phyloP scores from a whole-genome alignment of 768 basidiomycete genomes.

The Lepiota brunneoincarnata region DNA sequence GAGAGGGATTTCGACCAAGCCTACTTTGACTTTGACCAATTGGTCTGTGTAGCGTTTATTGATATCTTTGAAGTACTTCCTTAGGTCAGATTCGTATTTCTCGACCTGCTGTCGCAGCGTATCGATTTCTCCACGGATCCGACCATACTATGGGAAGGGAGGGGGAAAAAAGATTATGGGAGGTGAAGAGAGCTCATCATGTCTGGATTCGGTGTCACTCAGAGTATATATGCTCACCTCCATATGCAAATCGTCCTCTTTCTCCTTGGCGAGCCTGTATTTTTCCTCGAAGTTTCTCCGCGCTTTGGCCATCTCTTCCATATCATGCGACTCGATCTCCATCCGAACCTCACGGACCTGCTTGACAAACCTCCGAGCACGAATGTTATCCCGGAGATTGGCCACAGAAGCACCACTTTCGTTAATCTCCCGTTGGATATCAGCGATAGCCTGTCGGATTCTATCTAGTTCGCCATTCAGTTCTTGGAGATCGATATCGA shows the following conservation, averaged over 20 bases:
- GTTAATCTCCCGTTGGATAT: conserved; percentile 76
- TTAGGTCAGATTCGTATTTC: conserved; percentile 65
- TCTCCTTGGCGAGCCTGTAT: conserved; percentile 68
- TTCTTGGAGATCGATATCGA: conserved; percentile 34
- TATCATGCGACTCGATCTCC: conserved; percentile 73
- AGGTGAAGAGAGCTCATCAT: neutral
- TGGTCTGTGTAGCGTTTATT: conserved; percentile 87
- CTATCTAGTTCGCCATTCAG: conserved; percentile 35
- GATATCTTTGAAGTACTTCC: conserved; percentile 78
- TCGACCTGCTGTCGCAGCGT: conserved; percentile 67
- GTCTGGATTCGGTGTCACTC: neutral
- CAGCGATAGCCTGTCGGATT: conserved; percentile 42
- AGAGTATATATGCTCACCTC: conserved; percentile 42
- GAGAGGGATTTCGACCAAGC: conserved; percentile 8
- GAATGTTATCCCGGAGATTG: conserved; percentile 80
- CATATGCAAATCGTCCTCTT: conserved; percentile 68
- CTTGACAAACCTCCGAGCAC: conserved; percentile 63
- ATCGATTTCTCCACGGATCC: conserved; percentile 79
- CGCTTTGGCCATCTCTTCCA: conserved; percentile 84
- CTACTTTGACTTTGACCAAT: conserved; percentile 90
- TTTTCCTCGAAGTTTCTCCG: conserved; percentile 81
- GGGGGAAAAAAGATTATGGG: neutral
- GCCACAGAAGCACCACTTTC: conserved; percentile 67
- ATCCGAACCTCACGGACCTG: conserved; percentile 66
- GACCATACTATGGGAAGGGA: conserved; percentile 57